phyloP scores from a whole-genome alignment of 2,329 filamentous ascomycete genomes.

The Alternaria dauci region DNA sequence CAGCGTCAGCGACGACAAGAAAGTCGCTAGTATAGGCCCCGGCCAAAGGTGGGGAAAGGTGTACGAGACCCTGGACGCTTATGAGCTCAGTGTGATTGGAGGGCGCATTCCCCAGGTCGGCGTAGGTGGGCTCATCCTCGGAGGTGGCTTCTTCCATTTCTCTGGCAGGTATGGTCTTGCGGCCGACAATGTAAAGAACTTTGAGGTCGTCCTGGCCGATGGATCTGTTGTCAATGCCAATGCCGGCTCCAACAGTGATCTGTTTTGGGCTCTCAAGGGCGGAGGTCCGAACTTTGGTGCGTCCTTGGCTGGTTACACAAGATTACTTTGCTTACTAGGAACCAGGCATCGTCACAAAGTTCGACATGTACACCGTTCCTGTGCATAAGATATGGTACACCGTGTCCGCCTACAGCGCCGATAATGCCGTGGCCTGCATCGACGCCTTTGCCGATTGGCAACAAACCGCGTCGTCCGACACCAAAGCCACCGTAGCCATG shows the following conservation, averaged over 20 bases:
- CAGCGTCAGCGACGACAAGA: background rate
- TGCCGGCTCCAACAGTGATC: background rate
- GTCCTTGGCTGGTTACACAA: background rate
- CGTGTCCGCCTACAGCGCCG: background rate
- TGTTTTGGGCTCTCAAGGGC: background rate
- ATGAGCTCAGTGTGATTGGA: background rate
- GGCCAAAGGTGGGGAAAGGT: background rate
- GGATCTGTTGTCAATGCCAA: slow-evolving; percentile 6
- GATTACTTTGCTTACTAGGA: background rate
- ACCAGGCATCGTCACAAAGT: background rate
- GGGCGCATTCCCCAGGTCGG: background rate
- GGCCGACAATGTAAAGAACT: slow-evolving; percentile 6
- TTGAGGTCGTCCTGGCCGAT: slow-evolving; percentile 13
- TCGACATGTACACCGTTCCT: background rate
- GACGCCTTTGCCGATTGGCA: background rate
- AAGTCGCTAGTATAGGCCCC: background rate
- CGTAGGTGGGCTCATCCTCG: background rate
- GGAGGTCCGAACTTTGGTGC: background rate
- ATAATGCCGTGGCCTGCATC: background rate
- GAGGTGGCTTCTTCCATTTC: slow-evolving; percentile 10
- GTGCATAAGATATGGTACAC: background rate
- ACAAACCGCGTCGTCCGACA: background rate
- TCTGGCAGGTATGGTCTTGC: slow-evolving; percentile 3
- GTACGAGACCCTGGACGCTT: background rate
- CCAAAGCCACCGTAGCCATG: background rate